Evolutionary conservation across 2,329 filamentous ascomycete species (phyloP).

Genomic region (Penicillium sp.): DNA sequence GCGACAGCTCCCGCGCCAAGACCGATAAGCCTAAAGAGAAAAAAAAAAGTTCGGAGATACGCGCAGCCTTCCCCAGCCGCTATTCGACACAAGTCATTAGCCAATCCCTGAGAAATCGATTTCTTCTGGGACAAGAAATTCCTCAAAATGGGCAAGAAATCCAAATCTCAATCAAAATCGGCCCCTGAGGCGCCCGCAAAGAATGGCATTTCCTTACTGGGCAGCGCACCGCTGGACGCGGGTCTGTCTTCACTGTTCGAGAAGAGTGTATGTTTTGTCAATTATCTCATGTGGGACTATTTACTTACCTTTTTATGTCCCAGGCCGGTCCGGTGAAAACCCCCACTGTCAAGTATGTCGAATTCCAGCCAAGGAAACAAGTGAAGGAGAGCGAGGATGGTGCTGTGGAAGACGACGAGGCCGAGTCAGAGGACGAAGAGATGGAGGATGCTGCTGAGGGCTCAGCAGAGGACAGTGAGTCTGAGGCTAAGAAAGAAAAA

Average conservation of each 20-base stretch:
- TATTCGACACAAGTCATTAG: conserved; percentile 17
- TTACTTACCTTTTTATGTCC: conserved; percentile 15
- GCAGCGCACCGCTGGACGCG: conserved; percentile 69
- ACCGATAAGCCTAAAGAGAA: conserved; percentile 33
- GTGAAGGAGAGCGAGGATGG: conserved; percentile 36
- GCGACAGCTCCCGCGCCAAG: conserved; percentile 27
- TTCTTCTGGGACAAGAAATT: conserved; percentile 4
- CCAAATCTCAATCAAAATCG: conserved; percentile 35
- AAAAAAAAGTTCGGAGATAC: conserved; percentile 34
- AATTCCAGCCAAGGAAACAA: conserved; percentile 22
- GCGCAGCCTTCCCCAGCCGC: conserved; percentile 14
- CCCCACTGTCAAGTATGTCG: conserved; percentile 34
- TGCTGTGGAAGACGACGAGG: conserved; percentile 33
- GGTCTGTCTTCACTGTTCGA: conserved; percentile 71
- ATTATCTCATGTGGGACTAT: background rate
- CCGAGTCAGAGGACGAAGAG: conserved; percentile 40
- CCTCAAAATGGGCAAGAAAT: conserved; percentile 41
- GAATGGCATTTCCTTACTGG: conserved; percentile 48
- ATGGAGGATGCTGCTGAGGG: conserved; percentile 50
- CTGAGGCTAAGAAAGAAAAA: conserved; percentile 52
- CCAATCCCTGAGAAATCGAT: background rate
- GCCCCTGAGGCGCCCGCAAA: conserved; percentile 24
- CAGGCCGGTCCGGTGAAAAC: conserved; percentile 48
- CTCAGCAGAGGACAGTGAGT: conserved; percentile 51
- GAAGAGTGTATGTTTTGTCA: conserved; percentile 64